Evolutionary conservation across 1,139 yeast genomes (phyloP), one percentile per base, ranked within the genome.

Genomic region (Eremothecium coryli): DNA sequence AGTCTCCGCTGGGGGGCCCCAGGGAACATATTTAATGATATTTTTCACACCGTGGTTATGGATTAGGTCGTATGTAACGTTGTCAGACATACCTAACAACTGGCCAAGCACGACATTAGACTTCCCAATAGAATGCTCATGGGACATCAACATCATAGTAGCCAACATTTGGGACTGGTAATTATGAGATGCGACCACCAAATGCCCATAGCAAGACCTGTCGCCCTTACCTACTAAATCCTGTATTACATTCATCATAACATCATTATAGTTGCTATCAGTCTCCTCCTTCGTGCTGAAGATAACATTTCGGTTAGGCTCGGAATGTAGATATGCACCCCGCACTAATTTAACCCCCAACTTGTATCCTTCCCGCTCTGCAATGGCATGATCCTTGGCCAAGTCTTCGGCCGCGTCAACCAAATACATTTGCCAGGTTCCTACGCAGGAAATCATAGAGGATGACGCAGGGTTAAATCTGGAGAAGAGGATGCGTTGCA

Each of bases 1-100:
- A 38, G 96, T 86, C 62, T 90, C 97, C 47, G 75, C 64, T 38
- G 95, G 93, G 25, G 97, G 97, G 7, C 97, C 97, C 96, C 97
- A 90, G 12, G 97, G 94, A 44, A 90, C 95, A 56, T 88, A 90
- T 61, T 88, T 88, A 62, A 88, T 79, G 38, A 90, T 82, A 52
- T 81, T 81, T 46, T 72, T 76, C 39, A 75, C 84, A 30, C 76
- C 71, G 46, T 73, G 68, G 35, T 75, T 68, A 34, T 66, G 62
- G 42, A 84, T 73, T 52, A 90, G 69, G 47, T 80, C 84, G 54
- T 73, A 71, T 26, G 95, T 85, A 42, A 84, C 73, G 49, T 80
- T 79, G 59, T 90, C 97, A 37, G 95, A 93, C 97, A 90, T 90
- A 29, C 98, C 98, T 54, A 88, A 66, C 46, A 90, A 71, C 64